phyloP scores from a whole-genome alignment of 2,329 filamentous ascomycete species.

The Tympanopsis confertula region DNA sequence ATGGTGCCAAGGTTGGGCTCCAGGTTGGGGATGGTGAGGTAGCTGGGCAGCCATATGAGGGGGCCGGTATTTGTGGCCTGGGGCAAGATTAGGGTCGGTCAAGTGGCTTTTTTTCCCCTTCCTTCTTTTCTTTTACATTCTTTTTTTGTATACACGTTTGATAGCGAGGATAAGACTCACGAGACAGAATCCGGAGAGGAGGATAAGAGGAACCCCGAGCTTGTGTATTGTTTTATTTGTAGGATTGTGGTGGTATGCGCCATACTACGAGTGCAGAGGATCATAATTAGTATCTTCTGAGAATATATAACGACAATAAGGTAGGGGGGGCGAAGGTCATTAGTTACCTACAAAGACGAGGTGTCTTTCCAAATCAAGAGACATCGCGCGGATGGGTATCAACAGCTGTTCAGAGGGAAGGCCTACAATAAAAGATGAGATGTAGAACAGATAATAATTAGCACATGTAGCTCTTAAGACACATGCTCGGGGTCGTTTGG shows the following conservation, averaged over 20 bases:
- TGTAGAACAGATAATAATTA: conserved; percentile 7
- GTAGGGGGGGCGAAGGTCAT: neutral
- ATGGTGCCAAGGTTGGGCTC: conserved; percentile 57
- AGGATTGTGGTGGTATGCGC: conserved; percentile 68
- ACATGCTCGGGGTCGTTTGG: no score
- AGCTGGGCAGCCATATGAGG: conserved; percentile 53
- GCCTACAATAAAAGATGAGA: conserved; percentile 4
- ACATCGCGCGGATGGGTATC: conserved; percentile 30
- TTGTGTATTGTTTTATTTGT: conserved; percentile 73
- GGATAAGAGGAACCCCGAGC: conserved; percentile 64
- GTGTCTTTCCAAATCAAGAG: conserved; percentile 71
- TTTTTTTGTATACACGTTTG: conserved; percentile 2
- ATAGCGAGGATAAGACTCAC: conserved; percentile 32
- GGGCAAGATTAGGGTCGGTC: conserved; percentile 9
- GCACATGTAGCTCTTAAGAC: no score
- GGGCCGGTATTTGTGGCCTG: conserved; percentile 52
- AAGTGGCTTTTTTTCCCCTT: no score
- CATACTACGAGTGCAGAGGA: conserved; percentile 46
- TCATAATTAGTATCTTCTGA: neutral
- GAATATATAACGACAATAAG: neutral
- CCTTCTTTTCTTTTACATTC: no score
- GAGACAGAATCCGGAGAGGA: conserved; percentile 60
- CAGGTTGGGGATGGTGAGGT: conserved; percentile 56
- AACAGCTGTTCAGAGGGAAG: conserved; percentile 2
- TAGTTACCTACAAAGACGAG: conserved; percentile 60